Base-by-base conservation (phyloP, 257 asterid species). In the Petunia secreta region DNA sequence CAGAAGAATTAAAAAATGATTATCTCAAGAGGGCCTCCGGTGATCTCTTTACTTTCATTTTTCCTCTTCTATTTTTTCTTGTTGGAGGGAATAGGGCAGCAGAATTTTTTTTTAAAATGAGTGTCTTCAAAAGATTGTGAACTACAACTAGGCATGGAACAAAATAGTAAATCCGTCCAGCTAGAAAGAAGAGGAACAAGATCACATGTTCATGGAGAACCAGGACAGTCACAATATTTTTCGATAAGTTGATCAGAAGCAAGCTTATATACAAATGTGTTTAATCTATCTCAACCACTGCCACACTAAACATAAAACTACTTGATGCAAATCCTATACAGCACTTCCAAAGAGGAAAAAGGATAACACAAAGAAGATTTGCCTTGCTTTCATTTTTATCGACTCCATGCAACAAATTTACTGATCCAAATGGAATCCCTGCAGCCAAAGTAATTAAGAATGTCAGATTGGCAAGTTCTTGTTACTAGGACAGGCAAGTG, bases 371-470 rank as follows among this genome's bases (percentile, higher is more conserved):
- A 83, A 91, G 90, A 89, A 88, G 91, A 65, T 90, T 87, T 91
- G 90, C 99, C 99, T 96, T 96, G 98, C 96, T 96, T 93, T 96
- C 99, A 79, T 92, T 88, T 85, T 92, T 96, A 88, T 96, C 99
- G 37, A 96, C 97, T 80, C 99, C 99, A 74, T 91, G 90, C 91
- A 90, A 80, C 80, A 96, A 90, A 90, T 96, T 96, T 81, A 96
- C 99, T 63, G 99, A 96, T 71, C 99, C 99, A 81, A 89, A 96
- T 71, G 99, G 99, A 85, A 96, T 96, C 81, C 99, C 99, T 96
- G 97, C 84, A 87, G 83, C 87, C 86, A 34, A 79, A 79, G 10
- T 37, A 63, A 15, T 48, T 34, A 16, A 43, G 37, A 48, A 68
- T 16, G 65, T 67, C 16, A 55, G 60, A 48, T 14, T 25, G 44